Percentiles rank a stretch among this genome's conserved stretches.
phyloP scores from a whole-genome alignment of 2,329 filamentous ascomycete genomes.

The Aspergillus fumigatiaffinis region DNA sequence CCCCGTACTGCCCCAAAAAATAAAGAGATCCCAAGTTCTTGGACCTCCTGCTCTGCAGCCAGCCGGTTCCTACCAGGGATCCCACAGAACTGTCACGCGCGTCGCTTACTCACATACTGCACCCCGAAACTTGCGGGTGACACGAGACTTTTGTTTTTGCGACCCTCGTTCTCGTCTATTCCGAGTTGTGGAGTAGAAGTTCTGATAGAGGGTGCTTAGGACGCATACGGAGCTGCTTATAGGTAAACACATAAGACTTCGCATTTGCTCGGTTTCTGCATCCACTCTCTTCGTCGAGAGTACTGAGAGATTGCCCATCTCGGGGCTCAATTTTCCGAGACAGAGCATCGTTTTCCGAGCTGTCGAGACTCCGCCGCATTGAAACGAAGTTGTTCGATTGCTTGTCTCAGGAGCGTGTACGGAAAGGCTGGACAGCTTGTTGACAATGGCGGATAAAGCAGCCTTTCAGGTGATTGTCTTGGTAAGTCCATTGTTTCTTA shows the following conservation, averaged over 20 bases:
- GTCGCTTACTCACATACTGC: background rate
- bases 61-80: constrained; percentile 12
- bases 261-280: background rate
- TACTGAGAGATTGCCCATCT: background rate
- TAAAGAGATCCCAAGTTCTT: background rate
- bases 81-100: background rate
- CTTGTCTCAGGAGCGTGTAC: background rate
- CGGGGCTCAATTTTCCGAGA: background rate
- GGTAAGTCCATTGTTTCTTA: constrained; percentile 49
- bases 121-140: background rate
- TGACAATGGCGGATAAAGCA: constrained; percentile 31
- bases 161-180: background rate
- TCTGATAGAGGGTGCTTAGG: background rate
- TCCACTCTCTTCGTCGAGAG: background rate
- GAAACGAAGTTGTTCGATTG: background rate
- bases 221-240: background rate
- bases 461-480: constrained; percentile 71
- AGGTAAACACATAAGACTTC: background rate
- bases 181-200: background rate
- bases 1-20: background rate
- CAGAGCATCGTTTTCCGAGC: background rate
- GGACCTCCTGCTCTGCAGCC: background rate
- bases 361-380: background rate
- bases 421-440: constrained; percentile 15
- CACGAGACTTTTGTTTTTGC: background rate